phyloP scores from a whole-genome alignment of 257 asterid genomes.

The Pogostemon cablin region DNA sequence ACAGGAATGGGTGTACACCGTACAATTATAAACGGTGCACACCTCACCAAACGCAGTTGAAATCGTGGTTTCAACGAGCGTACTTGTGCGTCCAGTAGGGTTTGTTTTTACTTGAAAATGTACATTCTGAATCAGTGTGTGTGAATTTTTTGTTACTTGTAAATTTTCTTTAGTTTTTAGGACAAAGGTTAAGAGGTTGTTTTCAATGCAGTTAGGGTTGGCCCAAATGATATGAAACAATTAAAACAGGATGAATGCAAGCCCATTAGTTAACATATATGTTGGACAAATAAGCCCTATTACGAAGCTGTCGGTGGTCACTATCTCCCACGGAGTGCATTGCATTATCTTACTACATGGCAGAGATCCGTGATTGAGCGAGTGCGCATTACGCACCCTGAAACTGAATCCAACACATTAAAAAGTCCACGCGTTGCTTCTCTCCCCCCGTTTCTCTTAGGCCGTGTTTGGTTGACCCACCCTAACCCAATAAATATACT shows the following conservation, averaged over 20 bases:
- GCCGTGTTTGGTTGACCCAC: constrained; percentile 25
- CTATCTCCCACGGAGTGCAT: not conserved
- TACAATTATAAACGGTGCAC: not conserved
- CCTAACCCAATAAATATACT: no score
- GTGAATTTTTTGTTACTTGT: not conserved
- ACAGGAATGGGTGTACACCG: not conserved
- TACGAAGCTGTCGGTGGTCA: not conserved
- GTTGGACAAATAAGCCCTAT: no score
- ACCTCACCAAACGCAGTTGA: not conserved
- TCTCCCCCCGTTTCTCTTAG: constrained; percentile 1
- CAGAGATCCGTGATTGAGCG: constrained; percentile 18
- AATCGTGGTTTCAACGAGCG: not conserved
- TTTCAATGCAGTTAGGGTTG: not conserved
- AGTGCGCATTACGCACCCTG: constrained; percentile 28
- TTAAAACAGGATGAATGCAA: no score
- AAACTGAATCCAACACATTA: not conserved
- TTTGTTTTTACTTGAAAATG: not conserved
- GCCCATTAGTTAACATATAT: no score
- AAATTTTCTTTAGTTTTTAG: not conserved
- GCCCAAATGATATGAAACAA: no score
- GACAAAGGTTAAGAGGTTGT: constrained; percentile 11
- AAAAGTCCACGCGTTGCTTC: not conserved
- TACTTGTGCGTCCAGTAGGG: not conserved
- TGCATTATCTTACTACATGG: not conserved
- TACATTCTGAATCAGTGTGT: not conserved